phyloP scores from a whole-genome alignment of 2,329 filamentous ascomycete species.

The Iodosphaeria phyllophila region DNA sequence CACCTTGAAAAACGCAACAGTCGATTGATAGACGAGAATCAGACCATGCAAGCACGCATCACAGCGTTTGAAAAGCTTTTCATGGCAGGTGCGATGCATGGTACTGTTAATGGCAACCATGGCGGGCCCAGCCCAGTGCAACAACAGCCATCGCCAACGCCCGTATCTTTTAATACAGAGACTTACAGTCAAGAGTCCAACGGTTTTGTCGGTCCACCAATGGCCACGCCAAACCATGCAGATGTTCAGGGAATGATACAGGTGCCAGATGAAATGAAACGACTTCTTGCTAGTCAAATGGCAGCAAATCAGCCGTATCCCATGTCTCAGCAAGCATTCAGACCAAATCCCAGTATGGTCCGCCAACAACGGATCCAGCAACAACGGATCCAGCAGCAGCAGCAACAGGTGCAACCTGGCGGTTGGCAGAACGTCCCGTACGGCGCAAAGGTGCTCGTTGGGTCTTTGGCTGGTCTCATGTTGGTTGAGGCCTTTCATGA shows the following conservation, averaged over 20 bases:
- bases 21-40: conserved; percentile 65
- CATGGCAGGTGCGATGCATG: conserved; percentile 53
- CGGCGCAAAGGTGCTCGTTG: conserved; percentile 72
- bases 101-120: no score
- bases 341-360: conserved; percentile 23
- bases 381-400: conserved; percentile 28
- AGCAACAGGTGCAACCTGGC: conserved; percentile 27
- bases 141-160: conserved; percentile 26
- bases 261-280: conserved; percentile 48
- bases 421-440: conserved; percentile 38
- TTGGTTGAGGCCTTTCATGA: conserved; percentile 63
- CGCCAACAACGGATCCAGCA: conserved; percentile 39
- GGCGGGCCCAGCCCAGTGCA: conserved; percentile 35
- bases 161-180: no score
- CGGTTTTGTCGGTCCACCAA: conserved; percentile 24
- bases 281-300: conserved; percentile 37
- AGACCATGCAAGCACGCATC: conserved; percentile 57
- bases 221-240: conserved; percentile 19
- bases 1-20: conserved; percentile 86
- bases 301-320: conserved; percentile 33
- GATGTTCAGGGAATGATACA: conserved; percentile 41
- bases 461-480: conserved; percentile 83
- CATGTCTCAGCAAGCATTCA: conserved; percentile 19
- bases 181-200: conserved; percentile 22
- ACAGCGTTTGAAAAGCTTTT: conserved; percentile 64